Conservation (phyloP, 2,329 filamentous ascomycete genomes). For the Ophiobolus disseminans region DNA sequence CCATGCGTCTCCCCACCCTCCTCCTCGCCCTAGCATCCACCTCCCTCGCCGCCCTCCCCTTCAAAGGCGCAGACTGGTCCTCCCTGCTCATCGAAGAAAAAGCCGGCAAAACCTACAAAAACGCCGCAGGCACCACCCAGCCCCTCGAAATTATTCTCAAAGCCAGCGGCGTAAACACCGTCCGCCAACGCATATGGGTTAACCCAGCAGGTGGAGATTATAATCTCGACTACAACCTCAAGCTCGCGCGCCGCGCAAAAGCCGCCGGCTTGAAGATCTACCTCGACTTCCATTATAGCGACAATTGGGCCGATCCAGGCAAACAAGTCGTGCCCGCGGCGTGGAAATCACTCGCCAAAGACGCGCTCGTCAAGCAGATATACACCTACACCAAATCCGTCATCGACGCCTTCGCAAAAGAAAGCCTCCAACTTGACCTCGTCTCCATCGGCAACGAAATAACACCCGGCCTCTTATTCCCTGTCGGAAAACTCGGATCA, state of each 20-base stretch:
- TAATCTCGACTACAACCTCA: conserved; percentile 73
- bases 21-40: conserved; percentile 29
- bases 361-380: conserved; percentile 65
- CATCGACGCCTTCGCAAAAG: conserved; percentile 65
- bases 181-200: conserved; percentile 76
- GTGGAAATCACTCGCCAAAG: conserved; percentile 66
- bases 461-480: conserved; percentile 70
- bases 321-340: conserved; percentile 68
- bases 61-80: conserved; percentile 74
- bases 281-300: conserved; percentile 71
- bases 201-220: conserved; percentile 68
- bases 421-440: conserved; percentile 64
- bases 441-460: conserved; percentile 80
- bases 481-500: conserved; percentile 63
- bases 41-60: conserved; percentile 60
- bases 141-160: conserved; percentile 69
- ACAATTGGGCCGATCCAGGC: conserved; percentile 74
- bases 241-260: conserved; percentile 69
- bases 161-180: conserved; percentile 69
- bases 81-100: conserved; percentile 70
- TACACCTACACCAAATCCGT: conserved; percentile 73
- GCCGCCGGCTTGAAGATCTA: conserved; percentile 67
- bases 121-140: conserved; percentile 58
- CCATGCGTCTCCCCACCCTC: conserved; percentile 38
- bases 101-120: conserved; percentile 67